These are phyloP conservation scores for Daldinia eschscholtzii DNA, from an alignment of 2,329 filamentous ascomycete genomes.

Conservation along the genomic window DNA sequence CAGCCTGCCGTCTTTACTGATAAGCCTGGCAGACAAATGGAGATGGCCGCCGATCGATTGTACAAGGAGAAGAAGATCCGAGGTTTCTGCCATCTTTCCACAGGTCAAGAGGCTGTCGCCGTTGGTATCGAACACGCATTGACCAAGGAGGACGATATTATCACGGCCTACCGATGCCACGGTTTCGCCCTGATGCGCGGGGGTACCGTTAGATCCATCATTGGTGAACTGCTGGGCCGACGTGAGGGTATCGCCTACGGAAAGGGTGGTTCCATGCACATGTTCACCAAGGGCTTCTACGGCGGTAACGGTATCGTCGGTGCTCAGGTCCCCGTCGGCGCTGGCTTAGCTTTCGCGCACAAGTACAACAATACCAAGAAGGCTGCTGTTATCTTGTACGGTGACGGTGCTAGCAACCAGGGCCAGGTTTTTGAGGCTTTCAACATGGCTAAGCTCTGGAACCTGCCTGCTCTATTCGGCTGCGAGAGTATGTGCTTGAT, in stretches of 20 bases:
- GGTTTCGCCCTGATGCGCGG: conserved; percentile 98
- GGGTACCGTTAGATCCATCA: conserved; percentile 88
- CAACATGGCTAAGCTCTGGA: conserved; percentile 99
- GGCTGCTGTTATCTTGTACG: conserved; percentile 90
- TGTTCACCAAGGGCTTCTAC: conserved; percentile 98
- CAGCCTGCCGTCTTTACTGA: conserved; percentile 29
- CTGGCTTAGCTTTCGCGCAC: conserved; percentile 96
- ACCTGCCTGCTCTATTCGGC: conserved; percentile 92
- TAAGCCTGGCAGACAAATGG: conserved; percentile 82
- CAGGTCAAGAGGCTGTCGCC: conserved; percentile 96
- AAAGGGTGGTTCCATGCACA: conserved; percentile 99
- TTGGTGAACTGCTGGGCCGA: conserved; percentile 94
- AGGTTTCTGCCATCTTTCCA: conserved; percentile 99
- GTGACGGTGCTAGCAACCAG: conserved; percentile 98
- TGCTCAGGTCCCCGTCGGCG: conserved; percentile 96
- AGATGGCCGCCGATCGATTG: conserved; percentile 97
- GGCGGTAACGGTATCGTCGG: conserved; percentile 99
- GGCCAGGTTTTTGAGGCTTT: conserved; percentile 99
- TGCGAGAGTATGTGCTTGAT: conserved; percentile 85
- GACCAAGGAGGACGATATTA: conserved; percentile 90
- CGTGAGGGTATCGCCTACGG: conserved; percentile 97
- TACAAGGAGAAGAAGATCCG: conserved; percentile 99
- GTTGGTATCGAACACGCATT: conserved; percentile 97
- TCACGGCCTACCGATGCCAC: conserved; percentile 99
- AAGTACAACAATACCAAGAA: conserved; percentile 92